These are phyloP conservation scores for Fusarium sp. DNA, from an alignment of 2,329 filamentous ascomycete genomes.

Conservation along the genomic window DNA sequence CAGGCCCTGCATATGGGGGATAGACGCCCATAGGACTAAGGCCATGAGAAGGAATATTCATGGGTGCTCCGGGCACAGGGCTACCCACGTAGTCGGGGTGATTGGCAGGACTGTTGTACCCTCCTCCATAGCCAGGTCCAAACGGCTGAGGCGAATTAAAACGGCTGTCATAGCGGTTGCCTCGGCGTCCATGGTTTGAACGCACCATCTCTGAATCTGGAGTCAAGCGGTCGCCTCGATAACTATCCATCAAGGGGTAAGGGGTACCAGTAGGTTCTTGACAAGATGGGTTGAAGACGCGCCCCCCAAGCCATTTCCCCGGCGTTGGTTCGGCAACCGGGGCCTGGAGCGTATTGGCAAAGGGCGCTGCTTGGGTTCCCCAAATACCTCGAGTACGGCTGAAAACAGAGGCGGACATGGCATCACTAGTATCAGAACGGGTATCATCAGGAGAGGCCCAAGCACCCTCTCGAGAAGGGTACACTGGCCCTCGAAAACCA, in stretches of 20 bases:
- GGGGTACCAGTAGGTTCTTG: constrained; percentile 50
- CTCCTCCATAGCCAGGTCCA: constrained; percentile 49
- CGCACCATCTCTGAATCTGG: constrained; percentile 61
- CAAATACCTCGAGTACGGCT: constrained; percentile 66
- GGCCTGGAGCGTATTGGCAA: constrained; percentile 49
- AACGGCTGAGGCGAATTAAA: constrained; percentile 50
- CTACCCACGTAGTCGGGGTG: constrained; percentile 52
- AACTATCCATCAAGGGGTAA: constrained; percentile 52
- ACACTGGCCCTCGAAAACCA: constrained; percentile 35
- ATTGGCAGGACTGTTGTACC: constrained; percentile 47
- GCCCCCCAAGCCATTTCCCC: constrained; percentile 57
- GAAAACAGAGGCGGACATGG: constrained; percentile 60
- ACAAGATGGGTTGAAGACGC: constrained; percentile 51
- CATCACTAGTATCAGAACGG: constrained; percentile 66
- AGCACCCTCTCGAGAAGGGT: constrained; percentile 52
- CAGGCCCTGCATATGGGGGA: constrained; percentile 61
- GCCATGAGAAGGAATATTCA: constrained; percentile 48
- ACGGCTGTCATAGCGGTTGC: constrained; percentile 58
- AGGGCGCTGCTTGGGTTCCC: constrained; percentile 58
- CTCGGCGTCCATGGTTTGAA: constrained; percentile 54
- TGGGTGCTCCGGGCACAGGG: constrained; percentile 47
- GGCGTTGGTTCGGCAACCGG: constrained; percentile 50
- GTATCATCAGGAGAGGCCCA: constrained; percentile 66
- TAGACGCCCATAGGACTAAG: constrained; percentile 52
- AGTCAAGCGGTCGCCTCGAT: constrained; percentile 57